Percentiles rank a stretch among this genome's conserved stretches.
phyloP scores from a whole-genome alignment of 2,329 filamentous ascomycete genomes.

The Fusarium sororula region DNA sequence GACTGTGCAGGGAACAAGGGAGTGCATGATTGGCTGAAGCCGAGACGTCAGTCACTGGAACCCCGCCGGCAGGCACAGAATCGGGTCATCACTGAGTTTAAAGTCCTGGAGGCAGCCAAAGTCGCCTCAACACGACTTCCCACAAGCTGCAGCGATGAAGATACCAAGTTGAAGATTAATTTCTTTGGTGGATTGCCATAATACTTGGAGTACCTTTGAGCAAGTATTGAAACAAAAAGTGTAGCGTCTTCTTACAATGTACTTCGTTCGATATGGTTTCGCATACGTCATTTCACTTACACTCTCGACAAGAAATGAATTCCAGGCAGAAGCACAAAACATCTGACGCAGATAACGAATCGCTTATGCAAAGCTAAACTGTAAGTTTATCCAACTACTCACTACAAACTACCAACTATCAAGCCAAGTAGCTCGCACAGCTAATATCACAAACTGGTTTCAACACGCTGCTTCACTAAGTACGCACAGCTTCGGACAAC shows the following conservation, averaged over 20 bases:
- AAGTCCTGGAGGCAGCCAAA: conserved; percentile 19
- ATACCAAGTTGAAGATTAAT: background rate
- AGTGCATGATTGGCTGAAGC: conserved; percentile 11
- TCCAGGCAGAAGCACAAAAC: conserved; percentile 8
- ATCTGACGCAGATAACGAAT: background rate
- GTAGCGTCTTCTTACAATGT: background rate
- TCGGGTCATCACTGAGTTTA: conserved; percentile 29
- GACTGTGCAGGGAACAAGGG: background rate
- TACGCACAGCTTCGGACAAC: background rate
- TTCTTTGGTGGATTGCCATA: no score
- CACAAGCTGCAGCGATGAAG: background rate
- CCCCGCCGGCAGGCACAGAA: conserved; percentile 22
- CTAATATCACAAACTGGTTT: background rate
- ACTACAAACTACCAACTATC: no score
- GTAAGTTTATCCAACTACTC: background rate
- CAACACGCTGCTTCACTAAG: background rate
- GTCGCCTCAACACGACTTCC: background rate
- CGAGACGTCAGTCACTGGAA: conserved; percentile 8
- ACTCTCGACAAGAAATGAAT: background rate
- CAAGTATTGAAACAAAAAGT: background rate
- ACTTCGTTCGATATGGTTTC: background rate
- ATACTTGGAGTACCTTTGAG: background rate
- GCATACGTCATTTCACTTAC: conserved; percentile 23
- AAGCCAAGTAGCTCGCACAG: background rate
- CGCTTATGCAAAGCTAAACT: background rate